Conservation (phyloP, 768 basidiomycete species). For the Hygrocybe punicea region DNA sequence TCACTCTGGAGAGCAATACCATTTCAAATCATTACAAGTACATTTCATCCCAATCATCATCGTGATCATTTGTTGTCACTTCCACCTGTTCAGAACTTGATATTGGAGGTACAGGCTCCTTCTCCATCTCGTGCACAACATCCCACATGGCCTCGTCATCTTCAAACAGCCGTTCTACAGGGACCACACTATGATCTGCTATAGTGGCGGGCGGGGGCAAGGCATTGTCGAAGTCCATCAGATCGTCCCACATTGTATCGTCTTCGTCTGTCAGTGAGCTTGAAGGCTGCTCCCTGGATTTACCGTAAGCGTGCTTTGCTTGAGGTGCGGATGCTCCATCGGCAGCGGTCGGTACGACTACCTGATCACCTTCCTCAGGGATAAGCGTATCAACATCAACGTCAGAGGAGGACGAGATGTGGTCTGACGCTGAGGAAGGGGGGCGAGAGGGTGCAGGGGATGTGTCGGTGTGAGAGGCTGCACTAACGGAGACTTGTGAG, state of each 20-base stretch:
- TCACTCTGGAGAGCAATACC: too few species aligned
- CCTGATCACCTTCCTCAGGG: constrained; percentile 41
- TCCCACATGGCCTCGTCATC: constrained; percentile 76
- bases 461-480: constrained; percentile 31
- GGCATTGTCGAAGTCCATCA: constrained; percentile 1
- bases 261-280: constrained; percentile 36
- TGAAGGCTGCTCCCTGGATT: constrained; percentile 6
- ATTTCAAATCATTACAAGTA: constrained; percentile 43
- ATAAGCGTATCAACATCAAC: constrained; percentile 54
- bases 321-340: background rate
- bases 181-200: background rate
- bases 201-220: constrained; percentile 5
- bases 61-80: constrained; percentile 38
- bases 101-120: constrained; percentile 5
- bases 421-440: constrained; percentile 40
- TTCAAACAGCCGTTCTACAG: constrained; percentile 9
- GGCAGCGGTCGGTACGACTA: constrained; percentile 14
- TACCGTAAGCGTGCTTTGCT: background rate
- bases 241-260: constrained; percentile 62
- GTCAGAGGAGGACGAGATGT: background rate
- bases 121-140: constrained; percentile 55
- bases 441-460: constrained; percentile 33
- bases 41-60: constrained; percentile 65
- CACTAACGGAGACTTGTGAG: constrained; percentile 26
- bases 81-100: constrained; percentile 10